These are phyloP conservation scores for Aspergillus clavatus DNA, from an alignment of 2,329 filamentous ascomycete species.

Conservation along the genomic window DNA sequence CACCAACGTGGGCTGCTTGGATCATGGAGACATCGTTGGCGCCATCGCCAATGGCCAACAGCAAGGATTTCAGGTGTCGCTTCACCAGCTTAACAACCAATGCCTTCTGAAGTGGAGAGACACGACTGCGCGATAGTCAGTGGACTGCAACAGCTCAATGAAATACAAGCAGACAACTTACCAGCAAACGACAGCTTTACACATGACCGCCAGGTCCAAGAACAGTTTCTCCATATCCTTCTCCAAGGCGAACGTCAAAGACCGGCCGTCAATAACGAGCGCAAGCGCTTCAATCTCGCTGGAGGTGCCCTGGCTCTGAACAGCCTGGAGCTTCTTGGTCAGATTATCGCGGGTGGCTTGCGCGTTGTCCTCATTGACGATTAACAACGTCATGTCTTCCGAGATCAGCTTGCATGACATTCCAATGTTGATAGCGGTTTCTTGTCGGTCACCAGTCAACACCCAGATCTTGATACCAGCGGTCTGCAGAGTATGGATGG, in stretches of 20 bases:
- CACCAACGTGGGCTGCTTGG: conserved; percentile 93
- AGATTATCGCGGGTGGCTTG: conserved; percentile 80
- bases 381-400: conserved; percentile 96
- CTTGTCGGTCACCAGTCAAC: conserved; percentile 91
- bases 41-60: conserved; percentile 93
- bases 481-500: conserved; percentile 92
- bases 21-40: conserved; percentile 99
- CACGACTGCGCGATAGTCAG: conserved; percentile 57
- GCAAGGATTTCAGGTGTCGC: conserved; percentile 82
- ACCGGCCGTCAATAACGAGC: conserved; percentile 93
- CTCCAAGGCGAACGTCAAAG: conserved; percentile 86
- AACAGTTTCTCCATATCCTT: conserved; percentile 91
- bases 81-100: conserved; percentile 98
- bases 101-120: conserved; percentile 94
- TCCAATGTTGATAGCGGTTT: conserved; percentile 98
- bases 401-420: conserved; percentile 99
- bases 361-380: conserved; percentile 85
- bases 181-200: conserved; percentile 97
- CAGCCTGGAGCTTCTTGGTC: conserved; percentile 87
- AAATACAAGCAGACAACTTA: conserved; percentile 28
- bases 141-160: background rate
- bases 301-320: conserved; percentile 69
- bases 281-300: conserved; percentile 72
- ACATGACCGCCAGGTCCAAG: conserved; percentile 86
- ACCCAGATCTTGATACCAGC: conserved; percentile 99